Percentiles rank a stretch among this genome's conserved stretches.
phyloP scores from a whole-genome alignment of 805 yeast species.

The Schwanniomyces vanrijiae region DNA sequence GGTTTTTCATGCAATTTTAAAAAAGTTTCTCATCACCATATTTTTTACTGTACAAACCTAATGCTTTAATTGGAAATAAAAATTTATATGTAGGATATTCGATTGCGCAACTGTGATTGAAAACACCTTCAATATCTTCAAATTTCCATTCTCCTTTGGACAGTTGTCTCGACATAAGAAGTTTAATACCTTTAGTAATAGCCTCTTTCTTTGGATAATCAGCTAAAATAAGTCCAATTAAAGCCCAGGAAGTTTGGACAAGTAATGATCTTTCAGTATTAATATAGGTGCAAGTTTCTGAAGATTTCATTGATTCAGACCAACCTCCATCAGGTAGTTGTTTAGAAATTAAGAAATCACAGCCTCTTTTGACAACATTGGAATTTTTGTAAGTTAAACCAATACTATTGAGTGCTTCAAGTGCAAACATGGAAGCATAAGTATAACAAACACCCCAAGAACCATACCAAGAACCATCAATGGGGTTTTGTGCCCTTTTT shows the following conservation, averaged over 20 bases:
- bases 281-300: slow-evolving; percentile 78
- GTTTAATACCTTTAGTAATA: slow-evolving; percentile 60
- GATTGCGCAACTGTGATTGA: slow-evolving; percentile 87
- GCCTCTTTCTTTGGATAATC: slow-evolving; percentile 70
- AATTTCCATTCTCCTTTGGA: slow-evolving; percentile 80
- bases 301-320: slow-evolving; percentile 92
- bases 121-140: slow-evolving; percentile 91
- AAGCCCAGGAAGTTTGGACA: slow-evolving; percentile 93
- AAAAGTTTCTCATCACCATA: slow-evolving; percentile 22
- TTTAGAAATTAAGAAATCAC: slow-evolving; percentile 75
- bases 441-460: slow-evolving; percentile 97
- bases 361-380: slow-evolving; percentile 65
- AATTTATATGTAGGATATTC: slow-evolving; percentile 94
- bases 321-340: slow-evolving; percentile 94
- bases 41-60: slow-evolving; percentile 61
- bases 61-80: slow-evolving; percentile 87
- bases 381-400: slow-evolving; percentile 64
- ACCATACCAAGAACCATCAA: slow-evolving; percentile 97
- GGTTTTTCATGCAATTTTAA: background rate
- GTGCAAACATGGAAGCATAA: slow-evolving; percentile 96
- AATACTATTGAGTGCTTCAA: slow-evolving; percentile 82
- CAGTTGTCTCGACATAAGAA: slow-evolving; percentile 66
- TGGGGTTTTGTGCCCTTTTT: slow-evolving; percentile 54
- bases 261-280: slow-evolving; percentile 62
- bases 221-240: slow-evolving; percentile 78